A percentile compares a stretch with the other conserved stretches of the same genome.
Conservation (phyloP, 352 stramenopile species). For the Pythium phragmitis region DNA sequence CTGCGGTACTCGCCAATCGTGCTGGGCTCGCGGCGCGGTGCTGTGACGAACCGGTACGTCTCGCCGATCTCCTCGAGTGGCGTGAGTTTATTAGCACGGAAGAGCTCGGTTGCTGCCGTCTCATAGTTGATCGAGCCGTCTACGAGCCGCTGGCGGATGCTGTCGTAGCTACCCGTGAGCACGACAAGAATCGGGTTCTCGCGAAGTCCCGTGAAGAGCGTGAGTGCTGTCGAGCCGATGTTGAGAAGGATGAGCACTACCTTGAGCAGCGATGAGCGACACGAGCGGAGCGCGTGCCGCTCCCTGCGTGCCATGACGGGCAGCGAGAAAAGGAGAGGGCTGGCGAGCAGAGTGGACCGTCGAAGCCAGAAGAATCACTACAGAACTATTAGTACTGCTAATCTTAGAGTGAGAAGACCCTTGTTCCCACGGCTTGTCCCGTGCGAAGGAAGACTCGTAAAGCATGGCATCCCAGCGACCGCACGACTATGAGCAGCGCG, state of each 20-base stretch:
- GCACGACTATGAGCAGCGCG: constrained; percentile 41
- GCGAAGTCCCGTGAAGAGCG: constrained; percentile 22
- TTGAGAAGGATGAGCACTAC: constrained; percentile 6
- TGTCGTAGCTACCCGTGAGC: constrained; percentile 19
- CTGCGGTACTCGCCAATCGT: constrained; percentile 31
- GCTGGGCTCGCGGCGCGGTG: constrained; percentile 19
- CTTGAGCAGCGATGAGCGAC: background rate
- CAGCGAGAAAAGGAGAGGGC: too few species aligned
- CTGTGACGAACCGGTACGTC: constrained; percentile 29
- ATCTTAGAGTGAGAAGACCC: too few species aligned
- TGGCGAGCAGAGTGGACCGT: too few species aligned
- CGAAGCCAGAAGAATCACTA: too few species aligned
- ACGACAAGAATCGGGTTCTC: constrained; percentile 22
- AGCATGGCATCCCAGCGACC: constrained; percentile 31
- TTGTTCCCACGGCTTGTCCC: too few species aligned
- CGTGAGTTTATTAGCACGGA: constrained; percentile 19
- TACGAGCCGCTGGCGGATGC: constrained; percentile 16
- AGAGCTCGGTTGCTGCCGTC: constrained; percentile 15
- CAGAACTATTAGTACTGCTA: too few species aligned
- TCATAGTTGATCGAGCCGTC: constrained; percentile 31
- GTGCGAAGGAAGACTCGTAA: background rate
- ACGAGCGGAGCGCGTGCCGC: too few species aligned
- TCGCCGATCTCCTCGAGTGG: constrained; percentile 32
- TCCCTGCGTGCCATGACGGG: too few species aligned
- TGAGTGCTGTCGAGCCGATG: constrained; percentile 19